These are phyloP conservation scores for Trypethelium eluteriae DNA, from an alignment of 495 filamentous ascomycete species.

Conservation along the genomic window DNA sequence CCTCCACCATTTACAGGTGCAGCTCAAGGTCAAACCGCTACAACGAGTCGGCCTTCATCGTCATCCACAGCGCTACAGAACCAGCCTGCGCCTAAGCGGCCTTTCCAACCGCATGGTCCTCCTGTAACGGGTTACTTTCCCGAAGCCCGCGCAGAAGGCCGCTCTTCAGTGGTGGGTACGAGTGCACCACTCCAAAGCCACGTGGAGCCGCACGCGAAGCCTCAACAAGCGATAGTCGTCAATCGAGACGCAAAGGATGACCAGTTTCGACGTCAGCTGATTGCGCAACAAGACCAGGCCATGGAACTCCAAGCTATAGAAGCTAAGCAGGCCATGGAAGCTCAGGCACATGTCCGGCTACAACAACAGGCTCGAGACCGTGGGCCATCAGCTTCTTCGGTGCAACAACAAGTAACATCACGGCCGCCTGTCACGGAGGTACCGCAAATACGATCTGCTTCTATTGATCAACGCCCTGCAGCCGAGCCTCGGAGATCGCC, in stretches of 20 bases:
- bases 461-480: not conserved
- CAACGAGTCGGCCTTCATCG: not conserved
- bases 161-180: not conserved
- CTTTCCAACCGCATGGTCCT: conserved; percentile 16
- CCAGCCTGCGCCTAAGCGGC: conserved; percentile 21
- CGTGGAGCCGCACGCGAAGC: not conserved
- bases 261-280: not conserved
- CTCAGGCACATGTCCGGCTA: not conserved
- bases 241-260: not conserved
- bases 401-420: not conserved
- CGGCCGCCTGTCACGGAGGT: not conserved
- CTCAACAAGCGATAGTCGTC: not conserved
- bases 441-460: conserved; percentile 11
- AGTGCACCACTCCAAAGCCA: not conserved
- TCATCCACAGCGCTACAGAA: not conserved
- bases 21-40: conserved; percentile 24
- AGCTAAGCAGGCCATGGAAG: not conserved
- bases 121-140: not conserved
- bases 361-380: not conserved
- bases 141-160: not conserved
- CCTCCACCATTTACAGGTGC: conserved; percentile 15
- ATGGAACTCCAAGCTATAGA: not conserved
- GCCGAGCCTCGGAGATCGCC: conserved; percentile 9
- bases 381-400: not conserved
- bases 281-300: not conserved